Base-by-base conservation (phyloP, 305 asterid species). In the Withania somnifera region DNA sequence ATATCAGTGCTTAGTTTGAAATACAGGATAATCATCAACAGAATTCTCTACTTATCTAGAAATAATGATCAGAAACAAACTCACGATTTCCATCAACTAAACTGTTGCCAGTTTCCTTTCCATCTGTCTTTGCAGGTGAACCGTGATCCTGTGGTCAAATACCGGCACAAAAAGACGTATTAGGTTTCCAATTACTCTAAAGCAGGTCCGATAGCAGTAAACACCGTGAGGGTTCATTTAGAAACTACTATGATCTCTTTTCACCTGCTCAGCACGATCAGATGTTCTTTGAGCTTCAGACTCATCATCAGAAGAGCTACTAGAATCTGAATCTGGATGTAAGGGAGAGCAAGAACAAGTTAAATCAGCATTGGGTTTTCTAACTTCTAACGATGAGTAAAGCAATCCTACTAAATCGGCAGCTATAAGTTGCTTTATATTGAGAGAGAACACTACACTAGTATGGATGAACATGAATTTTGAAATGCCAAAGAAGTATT, bases 1-100 rank as follows among this genome's bases (percentile, higher is more conserved):
- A 68, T n/a, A 8, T 67, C 38, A 20, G 34, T 36, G 32, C 30
- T 68, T 53, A 15, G 79, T 50, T 75, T 17, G 42, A 26, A 50
- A 28, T 24, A 81, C 24, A 30, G 32, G 61, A 63, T 61, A 51
- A 71, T 77, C 71, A 38, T 20, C 77, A 22, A 71, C 58, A 73
- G 19, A 28, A 26, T 47, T 50, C 24, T 47, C 60, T 45, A 26
- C 58, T 50, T 50, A 50, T 36, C 40, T 53, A 69, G 50, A 36
- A 78, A 84, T 40, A 17, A 57, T 54, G 11, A 63, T 15, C 22
- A 36, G 67, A 47, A 19, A 85, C 42, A 56, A 80, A 89, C 97
- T 94, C 86, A 92, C 97, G 69, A 89, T 90, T 86, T 38, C 84
- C 89, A 76, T 88, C 91, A 58, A 79, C 81, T 78, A 87, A 78